A percentile compares a stretch with the other conserved stretches of the same genome.
Evolutionary conservation across 2,329 filamentous ascomycete genomes (phyloP).

Genomic region (Neoascochyta sp.): DNA sequence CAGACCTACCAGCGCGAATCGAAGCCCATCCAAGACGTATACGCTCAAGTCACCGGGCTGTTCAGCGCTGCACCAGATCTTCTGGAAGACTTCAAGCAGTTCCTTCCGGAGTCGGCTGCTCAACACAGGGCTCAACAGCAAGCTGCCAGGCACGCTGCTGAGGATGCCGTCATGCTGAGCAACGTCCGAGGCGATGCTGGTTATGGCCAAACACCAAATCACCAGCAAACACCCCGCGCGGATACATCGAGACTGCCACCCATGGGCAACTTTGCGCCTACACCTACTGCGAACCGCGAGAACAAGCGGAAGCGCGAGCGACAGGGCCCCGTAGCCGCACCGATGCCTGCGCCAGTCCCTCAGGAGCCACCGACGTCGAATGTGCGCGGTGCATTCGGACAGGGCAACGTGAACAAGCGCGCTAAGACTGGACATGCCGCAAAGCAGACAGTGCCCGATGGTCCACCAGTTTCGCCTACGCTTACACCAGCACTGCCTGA

Average conservation of each 20-base stretch:
- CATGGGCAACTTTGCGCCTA: conserved; percentile 88
- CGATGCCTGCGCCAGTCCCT: conserved; percentile 31
- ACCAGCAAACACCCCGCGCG: conserved; percentile 48
- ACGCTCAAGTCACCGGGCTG: conserved; percentile 89
- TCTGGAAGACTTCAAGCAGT: conserved; percentile 97
- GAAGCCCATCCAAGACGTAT: conserved; percentile 97
- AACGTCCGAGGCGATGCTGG: conserved; percentile 56
- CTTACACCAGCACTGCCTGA: conserved; percentile 84
- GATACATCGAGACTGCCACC: conserved; percentile 66
- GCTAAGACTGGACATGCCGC: conserved; percentile 64
- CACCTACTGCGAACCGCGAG: conserved; percentile 78
- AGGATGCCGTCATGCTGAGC: conserved; percentile 65
- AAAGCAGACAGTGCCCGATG: conserved; percentile 58
- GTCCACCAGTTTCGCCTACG: conserved; percentile 71
- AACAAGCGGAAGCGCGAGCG: conserved; percentile 78
- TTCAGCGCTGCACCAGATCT: conserved; percentile 93
- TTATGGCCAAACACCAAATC: conserved; percentile 42
- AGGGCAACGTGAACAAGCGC: conserved; percentile 51
- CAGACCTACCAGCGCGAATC: conserved; percentile 98
- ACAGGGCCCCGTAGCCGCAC: conserved; percentile 44
- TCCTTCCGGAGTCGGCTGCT: conserved; percentile 83
- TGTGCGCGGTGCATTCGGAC: conserved; percentile 28
- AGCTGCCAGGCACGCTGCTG: conserved; percentile 60
- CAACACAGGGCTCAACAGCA: conserved; percentile 55
- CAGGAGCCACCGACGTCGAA: conserved; percentile 34